Evolutionary conservation across 1,139 yeast species (phyloP), one percentile per base, ranked within the genome.

Genomic region (Neolecta irregularis): DNA sequence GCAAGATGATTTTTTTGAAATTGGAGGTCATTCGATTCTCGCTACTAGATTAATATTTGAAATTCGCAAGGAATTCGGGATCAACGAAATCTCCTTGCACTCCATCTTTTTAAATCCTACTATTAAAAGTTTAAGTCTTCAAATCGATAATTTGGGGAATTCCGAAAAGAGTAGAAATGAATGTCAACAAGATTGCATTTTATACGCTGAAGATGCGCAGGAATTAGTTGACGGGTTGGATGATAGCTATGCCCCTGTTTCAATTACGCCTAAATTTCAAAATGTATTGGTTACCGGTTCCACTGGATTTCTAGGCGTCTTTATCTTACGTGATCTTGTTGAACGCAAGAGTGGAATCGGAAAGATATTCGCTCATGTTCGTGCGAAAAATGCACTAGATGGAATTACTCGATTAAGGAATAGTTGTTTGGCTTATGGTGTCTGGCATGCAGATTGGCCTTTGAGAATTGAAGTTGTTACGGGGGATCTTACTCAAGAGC

Each of bases 11-110:
- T 91, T 91, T 69, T 91, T 91, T 51, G 99, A 91, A 52, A 62
- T 91, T 41, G 99, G 99, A 40, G 99, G 99, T 3, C 98, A 91
- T 56, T 85, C 96, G 1, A 85, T 91, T 48, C 64, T 88, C 46
- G 98, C 96, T 7, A 91, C 99, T 0, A 70, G 93, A 55, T 83
- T 91, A 95, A 88, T 88, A 45, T 88, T 88, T 50, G 88, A 79
- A 48, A 68, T 88, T 46, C 71, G 95, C 55, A 77, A 78, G 61
- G 68, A 67, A 47, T 62, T 85, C 41, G 67, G 71, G 33, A 69
- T 83, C 29, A 93, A 81, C 42, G 30, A 38, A 24, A 64, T 88
- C 36, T 96, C 98, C 23, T 64, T 88, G 45, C 94, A 94, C 2
- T 72, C 78, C 8, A 77, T 91, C 43, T 88, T 83, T 67, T 77